Evolutionary conservation across 768 basidiomycete genomes (phyloP), one percentile per base, ranked within the genome.

Genomic region (Myochromella boudieri): DNA sequence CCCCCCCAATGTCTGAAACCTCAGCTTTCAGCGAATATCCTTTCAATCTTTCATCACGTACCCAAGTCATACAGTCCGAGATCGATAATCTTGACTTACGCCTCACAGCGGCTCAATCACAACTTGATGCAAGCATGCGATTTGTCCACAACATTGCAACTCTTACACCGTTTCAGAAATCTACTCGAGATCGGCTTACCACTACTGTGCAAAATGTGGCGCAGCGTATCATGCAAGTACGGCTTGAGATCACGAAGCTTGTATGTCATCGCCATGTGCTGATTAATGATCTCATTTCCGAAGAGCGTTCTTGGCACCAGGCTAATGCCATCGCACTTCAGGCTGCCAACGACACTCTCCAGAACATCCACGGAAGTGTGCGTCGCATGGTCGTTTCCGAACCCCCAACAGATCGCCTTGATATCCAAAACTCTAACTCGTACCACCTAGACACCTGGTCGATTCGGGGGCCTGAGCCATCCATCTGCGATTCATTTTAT

Each of bases 101-200:
- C 48, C 79, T 92, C 44, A 61, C 68, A 12, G 62, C 70, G 2
- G 70, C 73, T 21, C 79, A 84, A 51, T 60, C 73, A 1, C 76
- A 80, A 49, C 81, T 95, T 18, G 81, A 87, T 39, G 64, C 76
- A 8, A 80, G 87, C 51, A 66, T 94, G 62, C 82, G 85, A 14
- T 69, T 86, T 33, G 80, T 87, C 17, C 84, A 88, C 32, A 95
- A 95, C 57, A 75, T 97, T 17, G 85, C 85, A 1, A 80, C 87
- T 33, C 74, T 97, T 29, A 87, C 91, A 12, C 95, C 97, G 3
- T 95, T 98, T 64, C 90, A 86, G 59, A 81, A 81, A 38, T 72
- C 84, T 7, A 94, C 94, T 3, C 81, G 94, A 37, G 88, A 91
- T 51, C 79, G 84, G 36, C 75, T 99, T 21, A 68, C 78, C 18